Percentiles rank a stretch among this genome's conserved stretches.
These are phyloP conservation scores for Aegilops tauschii DNA, from an alignment of 176 grass and related monocot genomes.

Conservation along the genomic window DNA sequence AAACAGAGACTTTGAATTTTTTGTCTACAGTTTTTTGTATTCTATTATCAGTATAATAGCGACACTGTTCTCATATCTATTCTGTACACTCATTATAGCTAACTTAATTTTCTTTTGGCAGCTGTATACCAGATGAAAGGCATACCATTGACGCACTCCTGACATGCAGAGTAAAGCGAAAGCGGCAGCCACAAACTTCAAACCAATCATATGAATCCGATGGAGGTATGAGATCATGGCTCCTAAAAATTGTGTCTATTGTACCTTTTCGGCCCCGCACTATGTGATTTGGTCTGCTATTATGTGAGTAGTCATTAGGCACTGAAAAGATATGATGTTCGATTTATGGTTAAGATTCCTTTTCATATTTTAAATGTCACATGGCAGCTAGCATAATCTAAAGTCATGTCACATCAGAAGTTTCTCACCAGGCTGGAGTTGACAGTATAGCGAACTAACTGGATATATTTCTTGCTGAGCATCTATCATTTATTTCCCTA, in stretches of 20 bases:
- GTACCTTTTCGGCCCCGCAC: neutral
- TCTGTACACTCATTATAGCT: neutral
- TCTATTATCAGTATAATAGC: neutral
- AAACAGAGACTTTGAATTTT: neutral
- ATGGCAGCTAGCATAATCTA: neutral
- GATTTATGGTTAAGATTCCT: neutral
- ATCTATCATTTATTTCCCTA: constrained; percentile 10
- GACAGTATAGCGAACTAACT: neutral
- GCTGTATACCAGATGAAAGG: constrained; percentile 77
- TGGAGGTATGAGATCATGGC: constrained; percentile 36
- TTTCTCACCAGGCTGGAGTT: neutral
- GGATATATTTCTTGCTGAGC: neutral
- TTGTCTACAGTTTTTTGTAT: neutral
- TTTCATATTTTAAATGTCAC: neutral
- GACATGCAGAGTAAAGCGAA: constrained; percentile 89
- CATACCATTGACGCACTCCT: constrained; percentile 90
- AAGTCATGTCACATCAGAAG: neutral
- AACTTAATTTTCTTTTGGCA: constrained; percentile 40
- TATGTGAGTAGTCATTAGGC: neutral
- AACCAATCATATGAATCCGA: constrained; percentile 34
- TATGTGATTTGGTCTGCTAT: constrained; percentile 15
- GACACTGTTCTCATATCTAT: neutral
- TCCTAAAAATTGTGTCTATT: neutral
- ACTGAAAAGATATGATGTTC: neutral
- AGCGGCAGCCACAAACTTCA: constrained; percentile 40